Base-by-base conservation (phyloP, 768 basidiomycete species). In the Auricularia cornea region DNA sequence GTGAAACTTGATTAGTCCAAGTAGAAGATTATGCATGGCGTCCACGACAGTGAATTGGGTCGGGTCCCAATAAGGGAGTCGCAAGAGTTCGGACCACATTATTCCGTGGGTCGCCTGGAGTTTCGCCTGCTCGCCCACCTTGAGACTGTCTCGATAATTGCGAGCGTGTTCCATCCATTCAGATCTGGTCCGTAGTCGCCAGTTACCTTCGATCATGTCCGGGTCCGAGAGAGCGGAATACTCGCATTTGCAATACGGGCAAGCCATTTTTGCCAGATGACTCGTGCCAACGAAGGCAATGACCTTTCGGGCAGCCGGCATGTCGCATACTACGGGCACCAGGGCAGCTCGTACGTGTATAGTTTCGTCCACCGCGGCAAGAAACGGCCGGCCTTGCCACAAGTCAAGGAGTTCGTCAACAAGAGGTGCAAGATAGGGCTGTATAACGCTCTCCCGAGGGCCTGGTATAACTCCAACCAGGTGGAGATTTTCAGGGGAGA, bases 11-110 rank as follows among this genome's bases (percentile, higher is more conserved):
- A 51, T 28, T 29, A 66, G n/a, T 4, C 66, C 66, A 16, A 78
- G 68, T 60, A 72, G 70, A 3, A 78, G 65, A n/a, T 71, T 70
- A 40, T 79, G 78, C 77, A 80, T 79, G 1, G 70, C 62, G 41
- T 80, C 76, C 23, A 77, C 63, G 3, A 70, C 66, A 2, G 68
- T 29, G 11, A 62, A 63, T 12, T n/a, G 4, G 28, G 69, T 70
- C 3, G 71, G 71, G 44, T 77, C 66, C 70, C 73, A 78, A 65
- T 79, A 78, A 0, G 74, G 72, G 6, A 79, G 69, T 4, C 65
- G 59, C 20, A 74, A 65, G 0, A 78, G 62, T 18, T 70, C 67
- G 0, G 72, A 71, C 68, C 70, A 79, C 0, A 71, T 61, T 1
- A 76, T 54, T 0, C 75, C 73, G 35, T 63, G 65, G 30, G 59